phyloP scores from a whole-genome alignment of 2,329 filamentous ascomycete genomes.

The Parascedosporium putredinis region DNA sequence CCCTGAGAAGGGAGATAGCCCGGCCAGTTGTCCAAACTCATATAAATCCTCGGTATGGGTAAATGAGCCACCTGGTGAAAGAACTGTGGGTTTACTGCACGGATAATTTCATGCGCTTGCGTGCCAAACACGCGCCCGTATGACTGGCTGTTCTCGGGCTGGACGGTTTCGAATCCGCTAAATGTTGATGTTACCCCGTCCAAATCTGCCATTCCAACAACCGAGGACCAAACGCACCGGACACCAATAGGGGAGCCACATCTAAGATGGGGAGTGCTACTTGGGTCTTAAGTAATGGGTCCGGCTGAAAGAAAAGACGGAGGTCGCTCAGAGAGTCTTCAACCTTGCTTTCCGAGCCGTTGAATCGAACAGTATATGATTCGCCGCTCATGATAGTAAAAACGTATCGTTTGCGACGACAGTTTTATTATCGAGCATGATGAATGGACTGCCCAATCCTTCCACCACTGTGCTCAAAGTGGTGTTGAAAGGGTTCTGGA shows the following conservation, averaged over 20 bases:
- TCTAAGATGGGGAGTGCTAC: not conserved
- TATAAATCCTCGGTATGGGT: not conserved
- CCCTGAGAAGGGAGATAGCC: not conserved
- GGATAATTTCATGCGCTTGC: not conserved
- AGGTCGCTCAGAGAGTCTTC: not conserved
- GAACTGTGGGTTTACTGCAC: not conserved
- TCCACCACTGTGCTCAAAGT: not conserved
- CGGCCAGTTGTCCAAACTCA: not conserved
- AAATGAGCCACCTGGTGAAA: not conserved
- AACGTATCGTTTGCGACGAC: constrained; percentile 6
- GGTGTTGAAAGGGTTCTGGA: constrained; percentile 1
- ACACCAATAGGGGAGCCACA: constrained; percentile 9
- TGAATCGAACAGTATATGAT: not conserved
- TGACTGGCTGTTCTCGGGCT: not conserved
- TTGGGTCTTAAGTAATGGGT: not conserved
- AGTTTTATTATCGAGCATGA: constrained; percentile 1
- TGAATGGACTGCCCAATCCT: constrained; percentile 6
- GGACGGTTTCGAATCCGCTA: constrained; percentile 1
- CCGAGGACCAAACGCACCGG: constrained; percentile 8
- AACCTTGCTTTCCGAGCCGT: not conserved
- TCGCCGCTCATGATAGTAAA: constrained; percentile 2
- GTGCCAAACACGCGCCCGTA: not conserved
- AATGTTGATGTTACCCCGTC: constrained; percentile 8
- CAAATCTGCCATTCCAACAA: constrained; percentile 4
- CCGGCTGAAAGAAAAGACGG: not conserved